Conservation (phyloP, 768 basidiomycete genomes). For the Rhizopogon vulgaris region DNA sequence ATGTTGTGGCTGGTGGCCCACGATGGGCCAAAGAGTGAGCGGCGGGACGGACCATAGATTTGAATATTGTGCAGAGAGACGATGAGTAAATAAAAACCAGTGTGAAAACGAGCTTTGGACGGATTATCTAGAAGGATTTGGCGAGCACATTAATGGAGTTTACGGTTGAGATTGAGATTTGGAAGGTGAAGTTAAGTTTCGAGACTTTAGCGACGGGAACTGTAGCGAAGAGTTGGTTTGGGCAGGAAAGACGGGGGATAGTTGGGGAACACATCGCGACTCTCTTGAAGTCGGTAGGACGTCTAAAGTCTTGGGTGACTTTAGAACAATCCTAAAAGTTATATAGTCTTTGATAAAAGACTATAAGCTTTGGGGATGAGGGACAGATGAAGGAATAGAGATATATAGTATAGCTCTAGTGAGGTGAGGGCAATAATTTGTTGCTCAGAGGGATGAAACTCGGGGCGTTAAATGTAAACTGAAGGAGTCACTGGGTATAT, state of each 20-base stretch:
- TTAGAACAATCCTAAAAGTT: conserved; percentile 33
- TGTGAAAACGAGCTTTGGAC: conserved; percentile 10
- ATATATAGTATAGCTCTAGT: conserved; percentile 7
- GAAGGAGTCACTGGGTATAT: conserved; percentile 26
- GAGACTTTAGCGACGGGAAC: conserved; percentile 7
- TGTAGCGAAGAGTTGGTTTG: conserved; percentile 12
- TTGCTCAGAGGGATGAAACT: conserved; percentile 10
- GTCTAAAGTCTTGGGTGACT: conserved; percentile 33
- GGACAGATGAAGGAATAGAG: conserved; percentile 2
- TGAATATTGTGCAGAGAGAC: conserved; percentile 19
- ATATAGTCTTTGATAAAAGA: conserved; percentile 20
- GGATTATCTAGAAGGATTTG: conserved; percentile 31
- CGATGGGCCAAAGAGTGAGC: conserved; percentile 60
- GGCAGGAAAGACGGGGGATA: conserved; percentile 19
- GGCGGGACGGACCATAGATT: conserved; percentile 28
- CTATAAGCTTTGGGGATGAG: conserved; percentile 10
- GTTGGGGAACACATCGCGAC: conserved; percentile 35
- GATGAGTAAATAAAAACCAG: conserved; percentile 3
- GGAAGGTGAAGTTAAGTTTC: conserved; percentile 9
- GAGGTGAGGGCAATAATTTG: conserved; percentile 8
- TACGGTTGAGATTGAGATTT: conserved; percentile 15
- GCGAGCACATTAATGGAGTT: conserved; percentile 27
- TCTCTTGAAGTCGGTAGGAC: conserved; percentile 18
- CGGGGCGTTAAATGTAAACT: conserved; percentile 22
- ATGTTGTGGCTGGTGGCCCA: conserved; percentile 52